Evolutionary conservation across 495 filamentous ascomycete genomes (phyloP), one percentile per base, ranked within the genome.

Genomic region (Pseudomonodictys pantanalensis): DNA sequence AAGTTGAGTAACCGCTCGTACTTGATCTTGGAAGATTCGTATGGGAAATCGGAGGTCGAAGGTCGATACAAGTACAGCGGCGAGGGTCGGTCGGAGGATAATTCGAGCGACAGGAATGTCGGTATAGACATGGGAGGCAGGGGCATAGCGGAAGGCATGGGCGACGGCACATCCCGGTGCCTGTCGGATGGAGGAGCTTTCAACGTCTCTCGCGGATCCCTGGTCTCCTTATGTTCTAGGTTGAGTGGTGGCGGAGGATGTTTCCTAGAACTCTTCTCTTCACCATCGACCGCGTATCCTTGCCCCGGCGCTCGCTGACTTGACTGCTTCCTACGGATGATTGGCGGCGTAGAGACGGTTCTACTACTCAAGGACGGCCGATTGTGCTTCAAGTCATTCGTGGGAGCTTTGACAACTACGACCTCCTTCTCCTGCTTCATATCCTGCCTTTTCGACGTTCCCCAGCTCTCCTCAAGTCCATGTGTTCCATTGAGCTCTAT

Each of bases 11-110:
- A 78, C 44, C 93, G 83, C 68, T 97, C 91, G 52, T 97, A 86
- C 67, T 96, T 97, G 65, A 96, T 80, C n/a, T 86, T 86, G n/a
- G 90, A 91, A 18, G 93, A 96, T 73, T 99, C 93, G 72, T 96
- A 97, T 0, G 90, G 90, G 45, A 90, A 83, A 55, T 97, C 91
- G 45, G 77, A 81, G 23, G 85, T 79, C 10, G 75, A 68, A 1
- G 89, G 83, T 56, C 87, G 85, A 68, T 95, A 85, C 44, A 97
- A 95, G 66, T 95, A 97, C 51, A 95, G 73, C 1, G 91, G 90
- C 43, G 90, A 93, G 2, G 91, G 91, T 25, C 84, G 79, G 41
- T 88, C 82, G 1, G 87, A 88, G 1, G 91, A 86, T 23, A 97
- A 78, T 67, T 97, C 91, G 10, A 97, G 82, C 66, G 96, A 89